Conservation (phyloP, 306 rosid species). For the Urtica urens region DNA sequence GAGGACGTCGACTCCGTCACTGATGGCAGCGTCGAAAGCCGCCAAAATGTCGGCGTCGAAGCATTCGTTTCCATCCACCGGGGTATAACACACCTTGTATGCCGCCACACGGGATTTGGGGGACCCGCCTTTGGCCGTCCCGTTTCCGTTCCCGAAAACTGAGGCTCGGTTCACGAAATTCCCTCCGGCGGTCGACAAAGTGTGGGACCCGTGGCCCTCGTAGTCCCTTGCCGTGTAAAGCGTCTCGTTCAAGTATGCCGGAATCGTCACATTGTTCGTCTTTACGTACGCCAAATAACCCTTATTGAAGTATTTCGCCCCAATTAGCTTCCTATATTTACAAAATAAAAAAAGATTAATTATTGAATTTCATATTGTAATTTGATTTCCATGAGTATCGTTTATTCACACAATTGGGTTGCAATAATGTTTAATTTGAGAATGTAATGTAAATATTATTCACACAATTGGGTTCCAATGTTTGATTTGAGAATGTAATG, state of each 20-base stretch:
- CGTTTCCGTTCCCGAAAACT: conserved; percentile 48
- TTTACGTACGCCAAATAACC: conserved; percentile 19
- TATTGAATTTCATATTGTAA: too few species aligned
- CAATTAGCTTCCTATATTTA: conserved; percentile 55
- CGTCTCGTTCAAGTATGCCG: neutral
- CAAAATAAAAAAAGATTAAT: neutral
- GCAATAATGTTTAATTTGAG: too few species aligned
- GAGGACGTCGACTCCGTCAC: conserved; percentile 23
- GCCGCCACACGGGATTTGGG: conserved; percentile 67
- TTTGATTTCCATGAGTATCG: too few species aligned
- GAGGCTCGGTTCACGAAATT: conserved; percentile 30
- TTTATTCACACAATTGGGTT: too few species aligned
- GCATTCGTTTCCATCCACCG: conserved; percentile 15
- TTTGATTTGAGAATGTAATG: too few species aligned
- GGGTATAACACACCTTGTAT: conserved; percentile 75
- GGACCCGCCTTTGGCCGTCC: conserved; percentile 86
- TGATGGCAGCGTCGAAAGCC: conserved; percentile 28
- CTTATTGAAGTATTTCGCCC: conserved; percentile 60
- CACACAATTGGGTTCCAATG: too few species aligned
- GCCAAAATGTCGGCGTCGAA: conserved; percentile 44
- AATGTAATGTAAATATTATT: too few species aligned
- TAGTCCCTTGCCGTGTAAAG: conserved; percentile 31
- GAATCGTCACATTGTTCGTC: neutral
- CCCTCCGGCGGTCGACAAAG: conserved; percentile 87
- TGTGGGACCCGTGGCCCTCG: conserved; percentile 78